Evolutionary conservation across 495 filamentous ascomycete species (phyloP).

Genomic region (Trichoderma reesei): DNA sequence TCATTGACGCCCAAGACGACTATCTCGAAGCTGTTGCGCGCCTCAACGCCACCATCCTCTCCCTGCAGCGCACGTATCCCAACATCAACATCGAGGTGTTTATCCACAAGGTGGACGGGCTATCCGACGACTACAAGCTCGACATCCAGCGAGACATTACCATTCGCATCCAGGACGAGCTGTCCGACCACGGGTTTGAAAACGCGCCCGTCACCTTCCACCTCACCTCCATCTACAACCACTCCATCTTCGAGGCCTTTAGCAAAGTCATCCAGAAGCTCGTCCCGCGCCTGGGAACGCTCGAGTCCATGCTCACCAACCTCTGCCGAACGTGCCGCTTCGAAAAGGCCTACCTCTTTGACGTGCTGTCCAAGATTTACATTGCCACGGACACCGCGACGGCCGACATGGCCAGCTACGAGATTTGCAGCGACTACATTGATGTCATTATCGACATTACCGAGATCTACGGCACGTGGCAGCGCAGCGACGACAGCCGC

Average conservation of each 20-base stretch:
- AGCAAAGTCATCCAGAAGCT: constrained; percentile 96
- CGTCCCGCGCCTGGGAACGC: constrained; percentile 81
- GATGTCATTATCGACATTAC: constrained; percentile 95
- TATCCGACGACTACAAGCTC: constrained; percentile 87
- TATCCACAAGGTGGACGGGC: constrained; percentile 93
- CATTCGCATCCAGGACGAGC: constrained; percentile 93
- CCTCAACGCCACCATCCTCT: constrained; percentile 78
- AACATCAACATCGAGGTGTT: constrained; percentile 95
- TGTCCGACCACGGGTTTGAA: constrained; percentile 82
- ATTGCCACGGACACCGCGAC: constrained; percentile 91
- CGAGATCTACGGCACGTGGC: constrained; percentile 80
- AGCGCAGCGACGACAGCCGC: constrained; percentile 38
- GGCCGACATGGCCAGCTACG: constrained; percentile 85
- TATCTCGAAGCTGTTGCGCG: constrained; percentile 81
- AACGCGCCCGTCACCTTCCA: constrained; percentile 89
- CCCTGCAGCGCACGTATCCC: constrained; percentile 76
- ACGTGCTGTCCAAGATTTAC: constrained; percentile 95
- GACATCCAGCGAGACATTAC: constrained; percentile 92
- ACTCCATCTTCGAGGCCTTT: constrained; percentile 96
- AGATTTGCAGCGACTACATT: constrained; percentile 96
- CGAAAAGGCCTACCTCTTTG: constrained; percentile 95
- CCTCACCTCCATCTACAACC: constrained; percentile 93
- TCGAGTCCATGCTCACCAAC: constrained; percentile 85
- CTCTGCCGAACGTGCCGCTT: constrained; percentile 82
- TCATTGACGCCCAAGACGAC: constrained; percentile 95